Evolutionary conservation across 495 filamentous ascomycete species (phyloP).

Genomic region (Parachaetomium inaequale): DNA sequence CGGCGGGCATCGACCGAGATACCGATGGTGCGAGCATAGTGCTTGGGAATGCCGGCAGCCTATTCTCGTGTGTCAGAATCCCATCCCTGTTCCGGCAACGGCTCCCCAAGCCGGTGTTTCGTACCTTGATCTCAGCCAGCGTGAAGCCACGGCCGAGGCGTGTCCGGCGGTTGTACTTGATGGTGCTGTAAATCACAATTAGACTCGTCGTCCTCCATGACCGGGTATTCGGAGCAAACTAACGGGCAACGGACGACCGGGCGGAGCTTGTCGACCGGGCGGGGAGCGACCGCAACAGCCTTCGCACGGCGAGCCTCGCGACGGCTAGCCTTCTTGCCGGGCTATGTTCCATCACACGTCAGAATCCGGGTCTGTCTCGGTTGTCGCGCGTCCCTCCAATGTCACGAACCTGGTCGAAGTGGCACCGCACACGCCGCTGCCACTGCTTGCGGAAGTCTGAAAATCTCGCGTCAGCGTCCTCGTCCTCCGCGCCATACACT

Average conservation of each 20-base stretch:
- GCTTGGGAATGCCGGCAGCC: constrained; percentile 95
- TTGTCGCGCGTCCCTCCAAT: constrained; percentile 3
- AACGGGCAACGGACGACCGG: constrained; percentile 89
- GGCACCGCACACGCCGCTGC: constrained; percentile 94
- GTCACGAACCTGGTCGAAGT: constrained; percentile 94
- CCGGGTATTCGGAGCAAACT: constrained; percentile 17
- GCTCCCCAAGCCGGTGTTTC: constrained; percentile 18
- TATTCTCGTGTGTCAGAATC: constrained; percentile 38
- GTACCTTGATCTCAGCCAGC: constrained; percentile 94
- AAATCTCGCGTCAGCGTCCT: constrained; percentile 23
- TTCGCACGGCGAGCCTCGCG: constrained; percentile 85
- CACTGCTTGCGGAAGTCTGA: constrained; percentile 99
- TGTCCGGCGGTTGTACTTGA: constrained; percentile 99
- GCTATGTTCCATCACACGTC: constrained; percentile 56
- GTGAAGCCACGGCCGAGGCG: constrained; percentile 96
- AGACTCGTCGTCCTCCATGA: constrained; percentile 14
- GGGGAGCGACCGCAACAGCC: constrained; percentile 89
- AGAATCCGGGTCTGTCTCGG: constrained; percentile 23
- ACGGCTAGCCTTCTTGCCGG: constrained; percentile 88
- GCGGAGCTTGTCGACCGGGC: constrained; percentile 93
- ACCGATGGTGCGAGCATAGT: constrained; percentile 89
- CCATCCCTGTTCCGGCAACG: not conserved
- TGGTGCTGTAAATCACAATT: constrained; percentile 34
- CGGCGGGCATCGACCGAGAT: constrained; percentile 96
- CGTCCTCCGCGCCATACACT: constrained; percentile 9